Evolutionary conservation across 371 early-diverging fungal species (phyloP), one percentile per base, ranked within the genome.

Genomic region (Mucor plumbeus): DNA sequence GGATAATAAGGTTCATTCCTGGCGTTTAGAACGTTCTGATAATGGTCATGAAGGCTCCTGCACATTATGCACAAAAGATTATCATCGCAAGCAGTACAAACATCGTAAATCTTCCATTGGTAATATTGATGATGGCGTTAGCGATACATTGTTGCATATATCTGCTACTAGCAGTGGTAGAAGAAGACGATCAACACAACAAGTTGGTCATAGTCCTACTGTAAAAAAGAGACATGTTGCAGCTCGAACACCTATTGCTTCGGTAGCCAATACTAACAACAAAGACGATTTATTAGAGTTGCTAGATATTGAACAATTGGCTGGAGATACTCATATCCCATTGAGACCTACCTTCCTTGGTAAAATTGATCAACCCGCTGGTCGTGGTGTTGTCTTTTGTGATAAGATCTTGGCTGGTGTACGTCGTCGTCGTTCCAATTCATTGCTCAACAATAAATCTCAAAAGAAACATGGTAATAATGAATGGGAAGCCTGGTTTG

Each of bases 401-500:
- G 71, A 71, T 39, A 78, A 67, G 10, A 61, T 75, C 11, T 54
- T 78, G 53, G 72, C 79, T 11, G 79, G 79, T 59, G 79, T 78
- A 1, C 69, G 79, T 21, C 71, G 71, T 6, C 65, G 66, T 43
- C 72, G 67, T 17, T 56, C 26, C 33, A 38, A 38, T 21, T 39
- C 38, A 13, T 6, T 41, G 19, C 48, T 15, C 21, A 21, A 7
- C 33, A 36, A 38, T 10, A 50, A 21, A 11, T 6, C n/a, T 39
- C 44, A 10, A 14, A 26, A 50, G n/a, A 47, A 59, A 59, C 39
- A 15, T 21, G 64, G 57, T 7, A 33, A 47, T 8, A 41, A 56
- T 14, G 70, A 70, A 55, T 78, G 79, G 79, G 79, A 78, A 36
- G 56, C 70, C 13, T 78, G 79, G 79, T 75, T 78, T 66, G 76